Evolutionary conservation across 2,329 filamentous ascomycete genomes (phyloP).

Genomic region (Sporothrix pseudoabietina): DNA sequence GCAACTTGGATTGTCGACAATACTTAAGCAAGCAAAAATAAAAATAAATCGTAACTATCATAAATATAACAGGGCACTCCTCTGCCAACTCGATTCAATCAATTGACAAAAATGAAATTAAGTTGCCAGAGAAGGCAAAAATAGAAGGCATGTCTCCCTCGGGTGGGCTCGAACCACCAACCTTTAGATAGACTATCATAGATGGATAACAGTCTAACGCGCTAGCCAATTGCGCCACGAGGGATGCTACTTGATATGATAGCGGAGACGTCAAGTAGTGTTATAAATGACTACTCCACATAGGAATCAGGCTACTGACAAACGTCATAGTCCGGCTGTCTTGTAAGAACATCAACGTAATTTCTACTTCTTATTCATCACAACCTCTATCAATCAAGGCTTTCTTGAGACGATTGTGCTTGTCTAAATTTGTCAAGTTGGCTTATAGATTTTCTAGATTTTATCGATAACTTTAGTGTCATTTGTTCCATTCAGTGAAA

Average conservation of each 20-base stretch:
- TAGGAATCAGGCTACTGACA: neutral
- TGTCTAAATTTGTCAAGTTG: too few relatives aligned
- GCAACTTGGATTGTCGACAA: neutral
- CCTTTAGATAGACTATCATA: slow-evolving; percentile 36
- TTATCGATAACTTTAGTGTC: too few relatives aligned
- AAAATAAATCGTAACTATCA: neutral
- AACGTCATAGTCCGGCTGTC: neutral
- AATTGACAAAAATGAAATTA: neutral
- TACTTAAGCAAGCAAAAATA: neutral
- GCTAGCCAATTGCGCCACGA: slow-evolving; percentile 37
- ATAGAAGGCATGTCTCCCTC: slow-evolving; percentile 29
- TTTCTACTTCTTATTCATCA: neutral
- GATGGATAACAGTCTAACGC: slow-evolving; percentile 36
- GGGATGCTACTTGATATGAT: slow-evolving; percentile 27
- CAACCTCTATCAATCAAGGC: neutral
- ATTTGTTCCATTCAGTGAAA: too few relatives aligned
- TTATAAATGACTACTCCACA: neutral
- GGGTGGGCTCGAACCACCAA: slow-evolving; percentile 37
- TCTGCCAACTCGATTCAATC: neutral
- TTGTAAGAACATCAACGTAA: too few relatives aligned
- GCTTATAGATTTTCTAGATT: too few relatives aligned
- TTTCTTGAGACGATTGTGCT: too few relatives aligned
- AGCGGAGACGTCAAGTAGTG: neutral
- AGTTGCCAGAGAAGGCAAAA: neutral
- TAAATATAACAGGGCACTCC: neutral